These are phyloP conservation scores for Metschnikowia rubicola DNA, from an alignment of 805 yeast genomes.

Conservation along the genomic window DNA sequence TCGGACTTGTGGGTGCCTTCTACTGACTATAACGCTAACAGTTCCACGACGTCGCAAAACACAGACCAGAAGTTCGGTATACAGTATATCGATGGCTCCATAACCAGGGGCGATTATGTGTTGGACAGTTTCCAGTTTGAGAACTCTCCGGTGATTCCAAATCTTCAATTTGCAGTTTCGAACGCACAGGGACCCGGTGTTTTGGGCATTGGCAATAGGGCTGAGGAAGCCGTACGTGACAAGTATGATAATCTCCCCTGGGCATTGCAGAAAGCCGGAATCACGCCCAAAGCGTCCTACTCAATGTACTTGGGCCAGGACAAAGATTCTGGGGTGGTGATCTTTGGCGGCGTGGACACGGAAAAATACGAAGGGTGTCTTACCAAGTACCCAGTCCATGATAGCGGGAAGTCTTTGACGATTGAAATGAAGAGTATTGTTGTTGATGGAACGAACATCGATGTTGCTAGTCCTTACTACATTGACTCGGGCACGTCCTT, in stretches of 20 bases:
- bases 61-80: constrained; percentile 6
- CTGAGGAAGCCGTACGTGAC: constrained; percentile 1
- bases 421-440: constrained; percentile 3
- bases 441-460: constrained; percentile 2
- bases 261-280: constrained; percentile 54
- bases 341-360: constrained; percentile 43
- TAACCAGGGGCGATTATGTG: constrained; percentile 9
- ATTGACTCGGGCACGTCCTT: constrained; percentile 17
- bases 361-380: constrained; percentile 29
- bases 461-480: constrained; percentile 3
- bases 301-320: constrained; percentile 55
- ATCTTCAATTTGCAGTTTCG: constrained; percentile 14
- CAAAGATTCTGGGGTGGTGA: constrained; percentile 27
- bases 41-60: constrained; percentile 5
- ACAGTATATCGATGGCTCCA: constrained; percentile 8
- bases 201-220: constrained; percentile 10
- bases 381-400: constrained; percentile 5
- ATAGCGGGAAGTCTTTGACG: constrained; percentile 4
- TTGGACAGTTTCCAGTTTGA: constrained; percentile 9
- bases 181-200: constrained; percentile 5
- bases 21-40: constrained; percentile 3
- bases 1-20: constrained; percentile 39
- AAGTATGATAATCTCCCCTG: constrained; percentile 53
- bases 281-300: constrained; percentile 52
- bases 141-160: not conserved